Evolutionary conservation across 352 stramenopile species (phyloP).

Genomic region (Phytophthora cactorum): DNA sequence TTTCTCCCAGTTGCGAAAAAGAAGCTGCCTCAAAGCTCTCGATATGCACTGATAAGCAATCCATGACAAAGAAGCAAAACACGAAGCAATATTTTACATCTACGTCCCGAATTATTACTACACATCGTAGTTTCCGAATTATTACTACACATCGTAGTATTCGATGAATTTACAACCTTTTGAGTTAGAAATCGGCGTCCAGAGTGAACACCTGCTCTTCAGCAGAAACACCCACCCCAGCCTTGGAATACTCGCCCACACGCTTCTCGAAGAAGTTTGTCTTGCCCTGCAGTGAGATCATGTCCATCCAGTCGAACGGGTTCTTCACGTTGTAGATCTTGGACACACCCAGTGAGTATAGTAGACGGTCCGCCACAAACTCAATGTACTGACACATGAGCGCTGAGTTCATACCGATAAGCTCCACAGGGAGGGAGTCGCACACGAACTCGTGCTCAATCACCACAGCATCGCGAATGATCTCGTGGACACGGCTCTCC

Average conservation of each 20-base stretch:
- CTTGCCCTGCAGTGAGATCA: conserved; percentile 97
- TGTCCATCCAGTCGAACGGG: conserved; percentile 99
- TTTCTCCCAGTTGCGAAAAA: too few species aligned
- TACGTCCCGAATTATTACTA: too few species aligned
- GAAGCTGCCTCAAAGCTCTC: too few species aligned
- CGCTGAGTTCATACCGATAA: neutral
- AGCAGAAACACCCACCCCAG: conserved; percentile 91
- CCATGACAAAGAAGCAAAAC: too few species aligned
- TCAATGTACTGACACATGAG: conserved; percentile 99
- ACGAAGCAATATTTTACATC: too few species aligned
- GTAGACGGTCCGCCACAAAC: conserved; percentile 96
- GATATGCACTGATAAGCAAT: too few species aligned
- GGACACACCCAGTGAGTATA: conserved; percentile 91
- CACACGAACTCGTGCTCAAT: neutral
- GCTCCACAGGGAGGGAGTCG: neutral
- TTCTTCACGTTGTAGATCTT: conserved; percentile 96
- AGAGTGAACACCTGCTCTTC: conserved; percentile 93
- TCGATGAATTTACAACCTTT: too few species aligned
- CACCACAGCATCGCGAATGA: conserved; percentile 39
- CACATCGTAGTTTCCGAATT: too few species aligned
- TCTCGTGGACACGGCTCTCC: conserved; percentile 91
- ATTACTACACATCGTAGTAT: too few species aligned
- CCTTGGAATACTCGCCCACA: conserved; percentile 99
- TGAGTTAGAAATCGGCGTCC: conserved; percentile 92
- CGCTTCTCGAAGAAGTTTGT: conserved; percentile 99